Base-by-base conservation (phyloP, 257 asterid genomes). In the Fraxinus anomala region DNA sequence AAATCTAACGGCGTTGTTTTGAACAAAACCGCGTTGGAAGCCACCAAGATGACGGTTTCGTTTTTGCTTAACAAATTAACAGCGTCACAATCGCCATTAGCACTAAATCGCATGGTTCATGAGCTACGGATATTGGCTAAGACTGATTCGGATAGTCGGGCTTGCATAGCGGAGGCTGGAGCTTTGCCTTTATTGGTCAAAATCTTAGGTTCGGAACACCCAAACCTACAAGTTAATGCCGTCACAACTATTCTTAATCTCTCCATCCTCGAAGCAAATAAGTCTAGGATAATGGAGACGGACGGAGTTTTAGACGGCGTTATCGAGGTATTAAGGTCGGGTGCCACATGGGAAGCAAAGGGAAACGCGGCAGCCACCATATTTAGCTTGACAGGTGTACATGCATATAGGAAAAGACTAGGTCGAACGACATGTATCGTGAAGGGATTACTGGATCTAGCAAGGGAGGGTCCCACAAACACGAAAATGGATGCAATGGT, bases 291-390 rank as follows among this genome's bases (percentile, higher is more conserved):
- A 5, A 77, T 92, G 91, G 97, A 91, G 80, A 90, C 92, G 0
- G 97, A 94, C n/a, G 96, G 96, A 17, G 91, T 89, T 1, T 59
- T 92, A 1, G 87, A 88, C 79, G 97, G 94, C 21, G 88, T 91
- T 1, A 83, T 94, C 14, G 96, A 92, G 85, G 97, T 94, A 68
- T 51, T 94, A 77, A 83, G 91, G 28, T 88, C 95, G 0, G 97
- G 97, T 7, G 92, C 94, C 76, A 88, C 96, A 3, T 92, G 97
- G 97, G 98, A 94, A 82, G 94, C 97, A 11, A 94, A 92, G 74
- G 98, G 94, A 49, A 94, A 92, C 19, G 97, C 98, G 14, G 98
- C 97, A 17, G 98, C 98, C 24, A 89, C 97, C 13, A 79, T 94
- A 1, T 90, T 92, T 28, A 92, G 96, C 87, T 74, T 94, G 86